Base-by-base conservation (phyloP, 2,329 filamentous ascomycete species). In the Gyromitra esculenta region DNA sequence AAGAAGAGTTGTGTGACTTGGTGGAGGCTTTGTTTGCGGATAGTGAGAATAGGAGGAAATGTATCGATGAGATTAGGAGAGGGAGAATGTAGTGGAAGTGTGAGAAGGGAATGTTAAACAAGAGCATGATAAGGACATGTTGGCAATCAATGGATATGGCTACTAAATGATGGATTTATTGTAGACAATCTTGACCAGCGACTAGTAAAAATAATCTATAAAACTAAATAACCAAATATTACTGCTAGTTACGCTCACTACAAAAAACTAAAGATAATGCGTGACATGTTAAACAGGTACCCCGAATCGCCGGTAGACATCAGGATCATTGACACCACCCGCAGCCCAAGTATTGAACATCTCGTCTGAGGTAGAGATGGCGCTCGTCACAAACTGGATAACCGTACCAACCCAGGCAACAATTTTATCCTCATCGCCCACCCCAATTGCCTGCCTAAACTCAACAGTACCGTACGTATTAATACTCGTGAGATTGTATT, bases 1-100 rank as follows among this genome's bases (percentile, higher is more conserved):
- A 45, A 31, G 81, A 78, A 41, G 80, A 80, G 56, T 43, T 81
- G 48, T 78, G 78, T 9, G 81, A 81, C 59, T 59, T 81, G 52
- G 75, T 81, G 1, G 75, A 71, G 45, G 81, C 81, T 18, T 56
- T 81, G 43, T 81, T 81, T 75, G 79, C 79, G 31, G 81, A 81
- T 57, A 77, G 75, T 21, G 80, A 81, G 13, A 79, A 79, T 45
- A 65, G 81, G 52, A 79, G 71, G 21, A 77, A 76, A 41, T 77
- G 77, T 67, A 73, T 81, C 21, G 80, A 81, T 15, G 79, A 81
- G 57, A 77, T 81, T 37, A 76, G 80, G 73, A 78, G 78, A 56
- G 66, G 73, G 13, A 35, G 56, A 31, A 5, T 73, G 50, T 52
- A 69, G 39, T 67, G 45, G 48, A 13, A 13, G 4, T 13, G 31